Evolutionary conservation across 116 monocot genomes (phyloP).

Genomic region (Trichopus zeylanicus): DNA sequence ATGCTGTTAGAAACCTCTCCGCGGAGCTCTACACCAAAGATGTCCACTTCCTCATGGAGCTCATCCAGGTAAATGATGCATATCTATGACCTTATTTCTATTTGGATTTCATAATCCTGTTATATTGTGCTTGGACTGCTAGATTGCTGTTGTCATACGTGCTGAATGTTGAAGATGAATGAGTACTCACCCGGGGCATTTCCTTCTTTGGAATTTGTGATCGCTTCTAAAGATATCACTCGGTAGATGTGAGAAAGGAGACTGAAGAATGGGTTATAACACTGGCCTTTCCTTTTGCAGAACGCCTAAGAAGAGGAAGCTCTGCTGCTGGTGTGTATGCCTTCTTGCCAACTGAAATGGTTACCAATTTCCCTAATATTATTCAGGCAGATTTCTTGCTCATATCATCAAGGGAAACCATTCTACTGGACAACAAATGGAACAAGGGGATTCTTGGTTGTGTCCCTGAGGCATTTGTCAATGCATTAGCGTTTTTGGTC

Average conservation of each 20-base stretch:
- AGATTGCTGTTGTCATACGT: not conserved
- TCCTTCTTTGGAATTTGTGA: constrained; percentile 35
- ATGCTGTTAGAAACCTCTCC: too few relatives aligned
- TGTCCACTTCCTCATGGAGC: constrained; percentile 24
- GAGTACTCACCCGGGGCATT: constrained; percentile 18
- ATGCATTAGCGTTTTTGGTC: too few relatives aligned
- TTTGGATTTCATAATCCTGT: not conserved
- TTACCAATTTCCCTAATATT: constrained; percentile 44
- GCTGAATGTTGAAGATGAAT: constrained; percentile 52
- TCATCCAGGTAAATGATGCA: constrained; percentile 56
- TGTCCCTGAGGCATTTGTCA: too few relatives aligned
- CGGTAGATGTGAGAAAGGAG: too few relatives aligned
- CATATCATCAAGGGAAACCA: too few relatives aligned
- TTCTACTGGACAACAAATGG: too few relatives aligned
- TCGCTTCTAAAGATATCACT: constrained; percentile 39
- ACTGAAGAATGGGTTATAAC: constrained; percentile 46
- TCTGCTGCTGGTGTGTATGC: constrained; percentile 28
- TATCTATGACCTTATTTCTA: not conserved
- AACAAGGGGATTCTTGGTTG: too few relatives aligned
- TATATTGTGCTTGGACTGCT: too few relatives aligned
- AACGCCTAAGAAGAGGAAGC: constrained; percentile 22
- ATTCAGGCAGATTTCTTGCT: constrained; percentile 58
- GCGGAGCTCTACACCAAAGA: too few relatives aligned
- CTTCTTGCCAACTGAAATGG: constrained; percentile 50
- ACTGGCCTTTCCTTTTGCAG: constrained; percentile 38